phyloP scores from a whole-genome alignment of 257 asterid genomes.

The Solanum microdontum region DNA sequence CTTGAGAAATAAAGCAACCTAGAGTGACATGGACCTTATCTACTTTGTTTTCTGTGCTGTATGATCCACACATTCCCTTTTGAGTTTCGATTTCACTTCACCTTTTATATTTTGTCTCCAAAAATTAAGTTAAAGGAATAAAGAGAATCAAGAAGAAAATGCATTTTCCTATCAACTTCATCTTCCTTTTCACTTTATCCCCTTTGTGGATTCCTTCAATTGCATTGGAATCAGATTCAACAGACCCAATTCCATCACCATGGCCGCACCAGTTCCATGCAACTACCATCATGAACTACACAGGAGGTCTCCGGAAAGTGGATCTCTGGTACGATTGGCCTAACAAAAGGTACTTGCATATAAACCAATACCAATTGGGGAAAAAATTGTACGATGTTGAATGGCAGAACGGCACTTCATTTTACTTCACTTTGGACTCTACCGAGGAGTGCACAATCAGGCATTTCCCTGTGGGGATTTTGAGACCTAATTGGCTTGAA shows the following conservation, averaged over 20 bases:
- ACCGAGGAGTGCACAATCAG: slow-evolving; percentile 24
- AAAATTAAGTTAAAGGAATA: neutral
- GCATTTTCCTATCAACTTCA: neutral
- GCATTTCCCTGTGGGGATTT: slow-evolving; percentile 54
- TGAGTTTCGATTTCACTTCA: neutral
- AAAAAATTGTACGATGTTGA: slow-evolving; percentile 39
- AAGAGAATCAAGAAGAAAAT: neutral
- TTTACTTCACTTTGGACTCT: slow-evolving; percentile 32
- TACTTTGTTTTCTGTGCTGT: neutral
- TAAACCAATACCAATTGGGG: slow-evolving; percentile 57
- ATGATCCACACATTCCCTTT: neutral
- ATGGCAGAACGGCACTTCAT: slow-evolving; percentile 70
- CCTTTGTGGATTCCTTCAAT: neutral
- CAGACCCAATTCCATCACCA: slow-evolving; percentile 39
- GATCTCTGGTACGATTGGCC: slow-evolving; percentile 94
- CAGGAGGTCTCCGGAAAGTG: slow-evolving; percentile 40
- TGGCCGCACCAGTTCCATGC: slow-evolving; percentile 92
- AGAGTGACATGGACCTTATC: neutral
- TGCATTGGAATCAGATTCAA: slow-evolving; percentile 6
- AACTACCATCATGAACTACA: slow-evolving; percentile 43
- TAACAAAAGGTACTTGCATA: slow-evolving; percentile 78
- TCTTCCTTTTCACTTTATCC: neutral
- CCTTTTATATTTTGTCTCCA: neutral
- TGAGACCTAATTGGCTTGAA: slow-evolving; percentile 76
- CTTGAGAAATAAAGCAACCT: no score